Evolutionary conservation across 352 stramenopile genomes (phyloP).

Genomic region (Albugo laibachii): DNA sequence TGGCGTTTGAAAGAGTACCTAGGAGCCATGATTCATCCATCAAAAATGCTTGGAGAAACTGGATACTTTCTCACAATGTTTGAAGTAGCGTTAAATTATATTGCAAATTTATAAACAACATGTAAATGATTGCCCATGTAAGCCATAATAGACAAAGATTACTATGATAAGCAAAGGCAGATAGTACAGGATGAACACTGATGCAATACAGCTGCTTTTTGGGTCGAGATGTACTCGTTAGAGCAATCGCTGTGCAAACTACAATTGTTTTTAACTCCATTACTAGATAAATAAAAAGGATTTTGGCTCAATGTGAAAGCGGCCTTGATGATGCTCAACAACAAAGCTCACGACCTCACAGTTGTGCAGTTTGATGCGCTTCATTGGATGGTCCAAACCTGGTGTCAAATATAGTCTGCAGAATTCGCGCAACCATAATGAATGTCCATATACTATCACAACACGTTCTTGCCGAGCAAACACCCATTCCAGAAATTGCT

Average conservation of each 20-base stretch:
- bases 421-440: constrained; percentile 71
- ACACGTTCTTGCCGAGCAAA: constrained; percentile 33
- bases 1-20: constrained; percentile 54
- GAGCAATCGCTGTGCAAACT: no score
- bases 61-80: constrained; percentile 81
- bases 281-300: constrained; percentile 11
- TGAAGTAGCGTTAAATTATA: constrained; percentile 72
- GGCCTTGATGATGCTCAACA: constrained; percentile 8
- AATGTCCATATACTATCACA: constrained; percentile 70
- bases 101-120: constrained; percentile 47
- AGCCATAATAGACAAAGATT: no score
- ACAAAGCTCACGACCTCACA: constrained; percentile 63
- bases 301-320: constrained; percentile 20
- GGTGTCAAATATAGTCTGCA: constrained; percentile 57
- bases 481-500: constrained; percentile 43
- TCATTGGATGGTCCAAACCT: constrained; percentile 17
- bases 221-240: no score
- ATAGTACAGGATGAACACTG: no score
- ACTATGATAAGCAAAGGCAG: no score
- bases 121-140: no score
- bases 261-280: no score
- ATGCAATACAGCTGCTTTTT: no score
- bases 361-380: constrained; percentile 50
- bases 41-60: constrained; percentile 59
- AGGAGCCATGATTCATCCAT: constrained; percentile 68